Evolutionary conservation across 306 rosid genomes (phyloP), one percentile per base, ranked within the genome.

Genomic region (Trichosanthes truncata): DNA sequence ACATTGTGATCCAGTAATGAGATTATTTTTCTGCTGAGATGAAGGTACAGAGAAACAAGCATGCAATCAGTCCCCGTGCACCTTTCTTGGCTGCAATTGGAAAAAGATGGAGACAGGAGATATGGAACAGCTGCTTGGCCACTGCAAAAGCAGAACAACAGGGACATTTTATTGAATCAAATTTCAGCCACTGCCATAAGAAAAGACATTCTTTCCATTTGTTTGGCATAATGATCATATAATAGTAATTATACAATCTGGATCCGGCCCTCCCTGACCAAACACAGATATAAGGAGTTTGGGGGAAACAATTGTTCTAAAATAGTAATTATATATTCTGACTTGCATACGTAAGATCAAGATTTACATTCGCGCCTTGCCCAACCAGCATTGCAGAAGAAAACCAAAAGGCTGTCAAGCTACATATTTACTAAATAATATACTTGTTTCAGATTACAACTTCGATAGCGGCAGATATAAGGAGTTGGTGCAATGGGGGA

Each of bases 1-100:
- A 55, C 68, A 61, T 60, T 74, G 69, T 35, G 33, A 82, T 80
- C 76, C 66, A 65, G 80, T 76, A 87, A 63, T 65, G 78, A 78
- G 73, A 77, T 83, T 10, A 9, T 53, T 72, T 59, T 29, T 25
- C 59, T 35, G 2, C 55, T 18, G 17, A 80, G 52, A 20, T 60
- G 57, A 29, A 35, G 41, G 79, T 57, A 79, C 56, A 76, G 60
- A 17, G 74, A 76, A 29, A 52, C 31, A 18, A 38, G 40, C 1
- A 4, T 67, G 5, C 7, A 20, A 49, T 40, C 78, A 33, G 66
- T 55, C 41, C 9, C 41, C 6, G 52, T 14, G 69, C n/a, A 61
- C 17, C 25, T 60, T 36, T 10, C 53, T 78, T 38, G 43, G 40
- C 60, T 73, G 67, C 71, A 68, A 75, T 9, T 9, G 23, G 59